phyloP scores from a whole-genome alignment of 805 yeast genomes.

The Starmerella stigmatis region DNA sequence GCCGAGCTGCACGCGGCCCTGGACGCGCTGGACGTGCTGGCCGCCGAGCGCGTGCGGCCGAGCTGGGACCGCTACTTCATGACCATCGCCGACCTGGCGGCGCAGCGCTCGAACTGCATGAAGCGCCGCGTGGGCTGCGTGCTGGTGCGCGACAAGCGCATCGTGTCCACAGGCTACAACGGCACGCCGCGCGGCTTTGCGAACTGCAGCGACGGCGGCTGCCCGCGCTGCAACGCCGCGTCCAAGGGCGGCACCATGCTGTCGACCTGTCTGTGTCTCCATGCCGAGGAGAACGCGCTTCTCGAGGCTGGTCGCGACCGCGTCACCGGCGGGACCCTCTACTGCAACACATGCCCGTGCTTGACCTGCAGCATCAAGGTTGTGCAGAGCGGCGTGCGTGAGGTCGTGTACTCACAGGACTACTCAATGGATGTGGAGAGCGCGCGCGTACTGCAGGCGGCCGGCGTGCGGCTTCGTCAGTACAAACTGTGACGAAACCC shows the following conservation, averaged over 20 bases:
- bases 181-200: conserved; percentile 86
- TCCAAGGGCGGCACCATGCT: conserved; percentile 58
- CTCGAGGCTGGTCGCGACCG: conserved; percentile 90
- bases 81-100: conserved; percentile 87
- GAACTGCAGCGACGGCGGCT: conserved; percentile 95
- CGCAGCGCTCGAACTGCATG: conserved; percentile 90
- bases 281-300: conserved; percentile 95
- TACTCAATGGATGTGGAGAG: conserved; percentile 86
- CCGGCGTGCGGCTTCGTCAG: conserved; percentile 62
- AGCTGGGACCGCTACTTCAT: conserved; percentile 95
- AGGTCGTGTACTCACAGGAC: conserved; percentile 85
- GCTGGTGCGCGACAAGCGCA: conserved; percentile 71
- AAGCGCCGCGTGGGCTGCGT: conserved; percentile 96
- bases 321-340: conserved; percentile 46
- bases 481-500: conserved; percentile 24
- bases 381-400: conserved; percentile 81
- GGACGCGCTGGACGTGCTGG: conserved; percentile 36
- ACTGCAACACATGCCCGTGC: conserved; percentile 96
- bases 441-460: conserved; percentile 58
- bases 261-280: conserved; percentile 82
- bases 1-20: conserved; percentile 35
- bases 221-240: conserved; percentile 64
- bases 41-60: conserved; percentile 64
- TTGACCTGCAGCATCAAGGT: conserved; percentile 91
- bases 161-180: conserved; percentile 92